Conservation (phyloP, 371 early-diverging fungal genomes). For the Phascolomyces articulosus region DNA sequence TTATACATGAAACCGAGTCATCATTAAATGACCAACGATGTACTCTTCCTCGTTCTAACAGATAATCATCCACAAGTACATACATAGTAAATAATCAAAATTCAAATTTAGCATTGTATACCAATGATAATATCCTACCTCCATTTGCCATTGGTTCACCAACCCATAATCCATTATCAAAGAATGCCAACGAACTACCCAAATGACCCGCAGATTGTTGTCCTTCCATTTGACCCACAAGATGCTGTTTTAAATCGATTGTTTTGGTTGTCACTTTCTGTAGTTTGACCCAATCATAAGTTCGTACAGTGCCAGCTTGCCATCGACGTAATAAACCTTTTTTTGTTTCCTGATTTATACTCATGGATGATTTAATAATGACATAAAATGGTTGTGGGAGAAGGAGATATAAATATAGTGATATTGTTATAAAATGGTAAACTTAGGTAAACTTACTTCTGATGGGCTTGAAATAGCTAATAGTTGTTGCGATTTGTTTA, state of each 20-base stretch:
- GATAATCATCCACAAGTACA: no score
- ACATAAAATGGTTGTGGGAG: no score
- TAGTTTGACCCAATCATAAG: constrained; percentile 27
- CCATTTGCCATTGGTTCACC: constrained; percentile 51
- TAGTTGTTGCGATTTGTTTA: neutral
- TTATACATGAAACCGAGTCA: constrained; percentile 22
- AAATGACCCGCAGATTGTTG: constrained; percentile 46
- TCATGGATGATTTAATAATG: no score
- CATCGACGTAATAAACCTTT: constrained; percentile 26
- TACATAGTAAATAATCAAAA: no score
- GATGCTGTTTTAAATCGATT: constrained; percentile 15
- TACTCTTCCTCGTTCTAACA: constrained; percentile 40
- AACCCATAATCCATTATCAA: constrained; percentile 36
- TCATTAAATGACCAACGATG: constrained; percentile 26
- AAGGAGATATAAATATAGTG: no score
- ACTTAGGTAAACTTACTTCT: no score
- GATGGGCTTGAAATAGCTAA: constrained; percentile 41
- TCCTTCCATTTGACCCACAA: constrained; percentile 27
- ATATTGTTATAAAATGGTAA: no score
- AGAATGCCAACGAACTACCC: constrained; percentile 36
- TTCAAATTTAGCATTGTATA: no score
- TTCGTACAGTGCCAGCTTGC: constrained; percentile 49
- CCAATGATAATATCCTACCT: constrained; percentile 20
- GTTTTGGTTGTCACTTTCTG: neutral
- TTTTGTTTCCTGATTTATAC: constrained; percentile 5